phyloP scores from a whole-genome alignment of 2,329 filamentous ascomycete species.

The Colletotrichum melonis region DNA sequence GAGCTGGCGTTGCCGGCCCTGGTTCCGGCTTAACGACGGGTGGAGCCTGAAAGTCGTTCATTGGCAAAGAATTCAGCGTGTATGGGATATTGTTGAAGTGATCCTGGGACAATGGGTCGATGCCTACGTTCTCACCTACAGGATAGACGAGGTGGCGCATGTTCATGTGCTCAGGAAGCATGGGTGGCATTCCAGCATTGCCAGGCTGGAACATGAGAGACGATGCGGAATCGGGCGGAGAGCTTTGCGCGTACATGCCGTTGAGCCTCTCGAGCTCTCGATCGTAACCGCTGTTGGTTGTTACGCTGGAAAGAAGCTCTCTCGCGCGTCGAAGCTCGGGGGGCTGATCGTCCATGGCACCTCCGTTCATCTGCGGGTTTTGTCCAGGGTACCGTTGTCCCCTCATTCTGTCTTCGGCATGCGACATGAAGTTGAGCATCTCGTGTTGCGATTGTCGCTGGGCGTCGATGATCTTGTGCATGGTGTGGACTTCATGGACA shows the following conservation, averaged over 20 bases:
- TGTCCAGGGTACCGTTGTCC: conserved; percentile 52
- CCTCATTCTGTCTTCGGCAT: conserved; percentile 57
- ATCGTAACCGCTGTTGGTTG: conserved; percentile 63
- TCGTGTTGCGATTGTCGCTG: conserved; percentile 69
- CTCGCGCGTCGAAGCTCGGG: conserved; percentile 66
- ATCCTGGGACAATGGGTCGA: conserved; percentile 93
- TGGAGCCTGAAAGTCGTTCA: conserved; percentile 54
- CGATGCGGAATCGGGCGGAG: conserved; percentile 64
- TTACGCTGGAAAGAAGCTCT: conserved; percentile 65
- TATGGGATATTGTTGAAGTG: conserved; percentile 97
- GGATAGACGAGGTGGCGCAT: conserved; percentile 84
- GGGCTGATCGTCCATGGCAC: conserved; percentile 59
- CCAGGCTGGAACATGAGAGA: conserved; percentile 68
- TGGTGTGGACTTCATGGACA: conserved; percentile 69
- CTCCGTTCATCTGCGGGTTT: conserved; percentile 49
- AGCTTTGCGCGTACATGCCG: conserved; percentile 62
- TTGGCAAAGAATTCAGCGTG: conserved; percentile 69
- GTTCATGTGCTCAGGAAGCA: conserved; percentile 67
- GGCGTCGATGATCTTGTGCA: conserved; percentile 70
- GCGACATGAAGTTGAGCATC: conserved; percentile 66
- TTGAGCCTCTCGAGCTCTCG: conserved; percentile 67
- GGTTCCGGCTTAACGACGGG: conserved; percentile 35
- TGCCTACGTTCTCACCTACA: conserved; percentile 89
- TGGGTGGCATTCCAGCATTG: conserved; percentile 45
- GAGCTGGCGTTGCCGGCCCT: conserved; percentile 32